Conservation (phyloP, 2,329 filamentous ascomycete genomes). For the Myriosclerotinia curreyana region DNA sequence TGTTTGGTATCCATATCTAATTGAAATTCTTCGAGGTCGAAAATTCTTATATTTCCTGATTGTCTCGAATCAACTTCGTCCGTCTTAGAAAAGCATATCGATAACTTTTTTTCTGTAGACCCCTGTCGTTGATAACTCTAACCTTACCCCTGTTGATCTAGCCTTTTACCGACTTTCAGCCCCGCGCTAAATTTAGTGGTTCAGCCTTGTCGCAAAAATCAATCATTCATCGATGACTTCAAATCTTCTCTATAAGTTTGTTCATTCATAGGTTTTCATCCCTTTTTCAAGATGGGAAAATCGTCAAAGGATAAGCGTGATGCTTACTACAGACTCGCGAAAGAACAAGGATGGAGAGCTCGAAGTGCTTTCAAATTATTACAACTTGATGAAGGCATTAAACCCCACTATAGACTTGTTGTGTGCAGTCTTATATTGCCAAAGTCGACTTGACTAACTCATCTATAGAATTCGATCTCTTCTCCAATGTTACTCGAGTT, state of each 20-base stretch:
- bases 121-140: constrained; percentile 11
- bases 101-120: constrained; percentile 11
- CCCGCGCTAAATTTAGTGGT: constrained; percentile 11
- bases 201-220: constrained; percentile 31
- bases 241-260: constrained; percentile 17
- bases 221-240: constrained; percentile 11
- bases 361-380: constrained; percentile 95
- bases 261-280: background rate
- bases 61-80: background rate
- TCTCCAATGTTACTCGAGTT: constrained; percentile 83
- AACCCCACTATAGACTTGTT: constrained; percentile 13
- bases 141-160: constrained; percentile 24
- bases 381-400: constrained; percentile 76
- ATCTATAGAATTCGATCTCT: constrained; percentile 78
- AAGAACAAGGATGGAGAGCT: constrained; percentile 98
- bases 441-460: constrained; percentile 10
- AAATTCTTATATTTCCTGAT: background rate
- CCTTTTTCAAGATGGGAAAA: constrained; percentile 68
- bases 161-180: constrained; percentile 25
- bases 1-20: constrained; percentile 34
- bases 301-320: constrained; percentile 99
- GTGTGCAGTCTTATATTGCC: background rate
- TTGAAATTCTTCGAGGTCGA: background rate
- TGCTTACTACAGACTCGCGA: constrained; percentile 94
- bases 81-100: constrained; percentile 10